These are phyloP conservation scores for Ogataea populi-albae DNA, from an alignment of 805 yeast species.

Conservation along the genomic window DNA sequence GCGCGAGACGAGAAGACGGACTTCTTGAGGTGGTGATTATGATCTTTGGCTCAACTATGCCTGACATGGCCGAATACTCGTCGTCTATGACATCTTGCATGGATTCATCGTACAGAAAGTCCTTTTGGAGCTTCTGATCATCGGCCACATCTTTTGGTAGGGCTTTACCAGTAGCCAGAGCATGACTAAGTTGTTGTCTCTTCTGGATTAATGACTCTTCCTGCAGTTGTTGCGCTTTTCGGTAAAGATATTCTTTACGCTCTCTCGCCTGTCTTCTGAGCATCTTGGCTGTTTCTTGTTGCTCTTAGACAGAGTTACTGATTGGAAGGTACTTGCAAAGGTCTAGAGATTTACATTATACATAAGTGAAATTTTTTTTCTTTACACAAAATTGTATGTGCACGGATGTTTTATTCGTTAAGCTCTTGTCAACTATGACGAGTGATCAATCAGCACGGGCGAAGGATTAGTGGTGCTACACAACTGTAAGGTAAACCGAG, in stretches of 20 bases:
- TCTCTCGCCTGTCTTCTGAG: constrained; percentile 93
- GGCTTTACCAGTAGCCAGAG: constrained; percentile 88
- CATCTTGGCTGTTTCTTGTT: constrained; percentile 37
- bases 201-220: constrained; percentile 84
- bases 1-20: constrained; percentile 80
- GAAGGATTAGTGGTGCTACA: no score
- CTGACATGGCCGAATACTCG: constrained; percentile 85
- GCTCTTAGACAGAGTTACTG: no score
- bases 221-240: constrained; percentile 85
- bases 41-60: constrained; percentile 84
- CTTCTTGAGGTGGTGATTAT: constrained; percentile 92
- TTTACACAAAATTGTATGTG: no score
- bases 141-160: constrained; percentile 88
- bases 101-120: constrained; percentile 84
- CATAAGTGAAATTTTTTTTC: background rate
- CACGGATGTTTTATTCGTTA: no score
- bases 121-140: constrained; percentile 74
- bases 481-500: no score
- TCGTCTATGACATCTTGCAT: constrained; percentile 65
- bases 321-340: no score
- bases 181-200: constrained; percentile 80
- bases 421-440: no score
- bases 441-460: no score
- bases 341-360: constrained; percentile 2
- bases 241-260: constrained; percentile 87